Base-by-base conservation (phyloP, 495 filamentous ascomycete genomes). In the Penicillium longicatenatum region DNA sequence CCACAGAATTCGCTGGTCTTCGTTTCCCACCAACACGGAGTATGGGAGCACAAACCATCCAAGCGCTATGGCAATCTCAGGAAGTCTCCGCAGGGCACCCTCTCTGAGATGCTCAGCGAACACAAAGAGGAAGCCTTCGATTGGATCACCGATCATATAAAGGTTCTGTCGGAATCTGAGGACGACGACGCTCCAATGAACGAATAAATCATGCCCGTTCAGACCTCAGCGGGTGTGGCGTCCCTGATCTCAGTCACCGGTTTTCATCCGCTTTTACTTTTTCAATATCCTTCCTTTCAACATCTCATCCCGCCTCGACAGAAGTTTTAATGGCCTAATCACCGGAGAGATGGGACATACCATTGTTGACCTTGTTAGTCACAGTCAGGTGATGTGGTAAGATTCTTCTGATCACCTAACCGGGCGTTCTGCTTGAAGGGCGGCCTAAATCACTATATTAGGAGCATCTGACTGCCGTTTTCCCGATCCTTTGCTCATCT, bases 61-160 rank as follows among this genome's bases (percentile, higher is more conserved):
- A 90, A 89, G 71, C 80, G 88, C 4, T 90, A 90, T 57, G 89
- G 89, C 0, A 77, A 72, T 1, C 80, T 91, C 8, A 65, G 82
- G 31, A 75, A 76, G 56, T 86, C 84, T 22, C 66, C 75, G 1
- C 76, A 79, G 24, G 70, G 68, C 11, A 78, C 81, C 0, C 69
- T 91, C 24, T 82, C 80, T n/a, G 75, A 80, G 22, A 90, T 91
- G 87, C 78, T 91, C 69, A 66, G 73, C 12, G 70, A 73, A 30
- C 86, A 90, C 70, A 75, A 79, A 31, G 61, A 70, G 1, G 84
- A 88, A 16, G 84, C 83, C 1, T 79, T 75, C 58, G 55, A 75
- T 19, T 89, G 79, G 75, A 77, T 90, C 45, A 44, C 67, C 52
- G 76, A 74, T 10, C 78, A 81, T 46, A 66, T 78, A 4, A 70